Percentiles rank a stretch among this genome's conserved stretches.
phyloP scores from a whole-genome alignment of 257 asterid genomes.

The Solanum appendiculatum region DNA sequence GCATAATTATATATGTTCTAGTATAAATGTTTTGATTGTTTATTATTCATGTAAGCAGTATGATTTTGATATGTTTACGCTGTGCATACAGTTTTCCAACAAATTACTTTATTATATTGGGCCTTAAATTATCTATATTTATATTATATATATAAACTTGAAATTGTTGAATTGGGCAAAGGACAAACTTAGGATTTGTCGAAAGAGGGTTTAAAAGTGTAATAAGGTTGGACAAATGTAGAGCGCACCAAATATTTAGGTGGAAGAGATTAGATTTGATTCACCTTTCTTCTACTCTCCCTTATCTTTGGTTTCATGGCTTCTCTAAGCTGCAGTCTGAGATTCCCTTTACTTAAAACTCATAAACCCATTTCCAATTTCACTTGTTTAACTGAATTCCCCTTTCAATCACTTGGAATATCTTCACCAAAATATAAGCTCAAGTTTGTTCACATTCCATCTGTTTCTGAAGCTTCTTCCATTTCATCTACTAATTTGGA shows the following conservation, averaged over 20 bases:
- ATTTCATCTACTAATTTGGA: conserved; percentile 44
- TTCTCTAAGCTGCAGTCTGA: conserved; percentile 39
- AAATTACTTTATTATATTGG: no score
- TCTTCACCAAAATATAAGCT: conserved; percentile 1
- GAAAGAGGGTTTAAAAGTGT: background rate
- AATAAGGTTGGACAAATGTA: background rate
- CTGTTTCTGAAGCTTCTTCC: conserved; percentile 55
- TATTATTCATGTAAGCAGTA: no score
- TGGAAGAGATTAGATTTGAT: background rate
- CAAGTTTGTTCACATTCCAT: conserved; percentile 20
- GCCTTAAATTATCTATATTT: no score
- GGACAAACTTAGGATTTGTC: background rate
- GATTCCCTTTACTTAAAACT: conserved; percentile 4
- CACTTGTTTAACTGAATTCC: conserved; percentile 23
- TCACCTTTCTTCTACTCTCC: background rate
- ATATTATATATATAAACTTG: no score
- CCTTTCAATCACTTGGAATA: conserved; percentile 8
- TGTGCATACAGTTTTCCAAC: no score
- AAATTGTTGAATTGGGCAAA: background rate
- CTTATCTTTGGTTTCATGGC: conserved; percentile 34
- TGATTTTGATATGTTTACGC: no score
- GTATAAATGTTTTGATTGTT: no score
- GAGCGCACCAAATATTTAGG: background rate
- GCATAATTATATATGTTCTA: no score
- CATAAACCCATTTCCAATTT: conserved; percentile 29